Base-by-base conservation (phyloP, 164 flowering plant genomes). In the Dillenia turbinata region DNA sequence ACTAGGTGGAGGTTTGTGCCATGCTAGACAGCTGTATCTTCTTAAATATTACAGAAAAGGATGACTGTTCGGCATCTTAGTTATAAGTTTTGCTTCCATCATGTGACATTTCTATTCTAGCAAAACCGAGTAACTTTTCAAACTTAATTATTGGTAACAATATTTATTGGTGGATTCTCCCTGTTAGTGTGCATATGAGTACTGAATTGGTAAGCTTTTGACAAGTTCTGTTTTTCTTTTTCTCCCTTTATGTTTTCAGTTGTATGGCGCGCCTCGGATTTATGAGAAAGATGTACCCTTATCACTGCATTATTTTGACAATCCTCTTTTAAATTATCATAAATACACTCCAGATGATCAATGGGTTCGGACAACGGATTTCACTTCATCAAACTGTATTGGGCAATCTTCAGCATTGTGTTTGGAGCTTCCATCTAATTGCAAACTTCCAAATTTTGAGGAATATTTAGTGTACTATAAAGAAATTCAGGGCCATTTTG, bases 401-500 rank as follows among this genome's bases (percentile, higher is more conserved):
- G 98, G 98, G 2, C 96, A 89, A 40, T 93, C 97, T 24, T 84
- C 94, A 47, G 69, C 78, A 22, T n/a, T 90, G 49, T 93, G 98
- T 65, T 57, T 90, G 68, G 85, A 88, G 79, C 74, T 93, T 60
- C 82, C 90, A 45, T 2, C 24, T 53, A 67, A 61, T 22, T 55
- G 66, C 45, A 12, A 61, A 6, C 75, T 89, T 60, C 87, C 95
- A 14, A 62, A 80, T 67, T 76, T 93, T 40, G 49, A 52, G 11
- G 77, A 81, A 51, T 67, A 72, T 48, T 87, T 85, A 68, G 65
- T 60, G 22, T 64, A 60, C 45, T 85, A 81, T 50, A 71, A 73
- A 66, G 85, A 87, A 73, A 66, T 57, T 69, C 74, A 68, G 1
- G 75, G 66, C 19, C 60, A 10, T 17, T 81, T 87, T 49, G 8